Conservation (phyloP, 2,329 filamentous ascomycete species). For the Diplodia sapinea region DNA sequence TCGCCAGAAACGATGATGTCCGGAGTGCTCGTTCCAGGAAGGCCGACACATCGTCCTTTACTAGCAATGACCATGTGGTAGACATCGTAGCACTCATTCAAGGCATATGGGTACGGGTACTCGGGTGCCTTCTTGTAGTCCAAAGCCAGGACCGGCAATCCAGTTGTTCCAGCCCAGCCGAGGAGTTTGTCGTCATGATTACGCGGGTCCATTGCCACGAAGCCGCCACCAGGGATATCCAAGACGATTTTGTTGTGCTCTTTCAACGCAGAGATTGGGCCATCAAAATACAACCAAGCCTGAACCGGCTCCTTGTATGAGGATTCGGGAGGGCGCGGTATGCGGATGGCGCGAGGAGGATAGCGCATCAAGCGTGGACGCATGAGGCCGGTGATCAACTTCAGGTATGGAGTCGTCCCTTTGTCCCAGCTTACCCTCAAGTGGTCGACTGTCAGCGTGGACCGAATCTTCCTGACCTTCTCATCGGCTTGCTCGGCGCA, state of each 20-base stretch:
- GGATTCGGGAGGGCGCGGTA: conserved; percentile 78
- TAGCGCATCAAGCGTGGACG: conserved; percentile 81
- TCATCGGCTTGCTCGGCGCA: conserved; percentile 94
- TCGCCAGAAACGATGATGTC: conserved; percentile 78
- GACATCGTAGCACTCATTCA: conserved; percentile 87
- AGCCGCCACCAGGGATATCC: conserved; percentile 92
- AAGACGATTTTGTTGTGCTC: conserved; percentile 79
- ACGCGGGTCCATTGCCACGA: conserved; percentile 95
- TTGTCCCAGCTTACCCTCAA: conserved; percentile 96
- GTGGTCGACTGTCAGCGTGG: conserved; percentile 86
- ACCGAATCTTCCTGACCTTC: conserved; percentile 90
- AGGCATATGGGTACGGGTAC: conserved; percentile 80
- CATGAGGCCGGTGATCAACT: conserved; percentile 72
- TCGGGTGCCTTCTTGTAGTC: conserved; percentile 91
- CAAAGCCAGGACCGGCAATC: conserved; percentile 85
- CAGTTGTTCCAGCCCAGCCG: conserved; percentile 87
- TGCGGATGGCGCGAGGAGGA: conserved; percentile 80
- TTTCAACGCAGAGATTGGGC: conserved; percentile 76
- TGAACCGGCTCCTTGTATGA: conserved; percentile 82
- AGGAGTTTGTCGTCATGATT: conserved; percentile 93
- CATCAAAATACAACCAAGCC: conserved; percentile 94
- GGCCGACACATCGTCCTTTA: conserved; percentile 74
- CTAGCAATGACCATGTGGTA: conserved; percentile 76
- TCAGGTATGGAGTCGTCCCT: conserved; percentile 82
- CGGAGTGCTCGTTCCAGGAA: conserved; percentile 70